These are phyloP conservation scores for Cytidiella melzeri DNA, from an alignment of 768 basidiomycete species.

Conservation along the genomic window DNA sequence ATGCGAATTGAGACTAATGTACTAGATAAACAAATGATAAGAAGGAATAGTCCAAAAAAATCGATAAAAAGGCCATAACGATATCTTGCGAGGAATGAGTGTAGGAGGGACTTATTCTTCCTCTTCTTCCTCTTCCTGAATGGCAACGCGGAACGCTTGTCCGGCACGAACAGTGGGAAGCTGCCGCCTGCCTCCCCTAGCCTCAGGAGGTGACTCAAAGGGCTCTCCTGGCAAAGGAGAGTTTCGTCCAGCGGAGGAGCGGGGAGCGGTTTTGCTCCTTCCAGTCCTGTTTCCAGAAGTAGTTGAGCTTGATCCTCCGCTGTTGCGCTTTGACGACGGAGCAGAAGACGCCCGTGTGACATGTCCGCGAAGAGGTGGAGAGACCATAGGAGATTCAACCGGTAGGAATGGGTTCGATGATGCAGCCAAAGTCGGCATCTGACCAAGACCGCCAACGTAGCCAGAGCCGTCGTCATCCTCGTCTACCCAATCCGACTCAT, in stretches of 20 bases:
- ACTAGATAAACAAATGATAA: not conserved
- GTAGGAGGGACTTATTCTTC: slow-evolving; percentile 49
- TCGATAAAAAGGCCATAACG: not conserved
- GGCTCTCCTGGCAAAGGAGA: slow-evolving; percentile 56
- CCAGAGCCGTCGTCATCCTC: slow-evolving; percentile 71
- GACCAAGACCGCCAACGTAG: slow-evolving; percentile 77
- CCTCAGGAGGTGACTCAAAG: slow-evolving; percentile 41
- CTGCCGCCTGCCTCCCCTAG: slow-evolving; percentile 57
- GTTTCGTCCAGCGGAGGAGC: slow-evolving; percentile 53
- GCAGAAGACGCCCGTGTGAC: slow-evolving; percentile 6
- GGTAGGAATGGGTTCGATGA: slow-evolving; percentile 10
- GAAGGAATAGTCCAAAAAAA: not conserved
- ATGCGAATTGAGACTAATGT: not conserved
- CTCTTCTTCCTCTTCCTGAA: slow-evolving; percentile 83
- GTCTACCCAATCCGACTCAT: slow-evolving; percentile 86
- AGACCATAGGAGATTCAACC: slow-evolving; percentile 14
- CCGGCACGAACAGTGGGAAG: slow-evolving; percentile 65
- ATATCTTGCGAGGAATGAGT: not conserved
- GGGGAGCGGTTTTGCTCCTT: slow-evolving; percentile 32
- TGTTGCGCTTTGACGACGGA: slow-evolving; percentile 13
- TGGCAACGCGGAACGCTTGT: slow-evolving; percentile 62
- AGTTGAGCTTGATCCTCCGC: slow-evolving; percentile 9
- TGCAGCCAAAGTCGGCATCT: slow-evolving; percentile 34
- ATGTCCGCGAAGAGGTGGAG: slow-evolving; percentile 7
- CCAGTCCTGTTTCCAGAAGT: slow-evolving; percentile 9